Evolutionary conservation across 2,329 filamentous ascomycete genomes (phyloP).

Genomic region (Colletotrichum sp.): DNA sequence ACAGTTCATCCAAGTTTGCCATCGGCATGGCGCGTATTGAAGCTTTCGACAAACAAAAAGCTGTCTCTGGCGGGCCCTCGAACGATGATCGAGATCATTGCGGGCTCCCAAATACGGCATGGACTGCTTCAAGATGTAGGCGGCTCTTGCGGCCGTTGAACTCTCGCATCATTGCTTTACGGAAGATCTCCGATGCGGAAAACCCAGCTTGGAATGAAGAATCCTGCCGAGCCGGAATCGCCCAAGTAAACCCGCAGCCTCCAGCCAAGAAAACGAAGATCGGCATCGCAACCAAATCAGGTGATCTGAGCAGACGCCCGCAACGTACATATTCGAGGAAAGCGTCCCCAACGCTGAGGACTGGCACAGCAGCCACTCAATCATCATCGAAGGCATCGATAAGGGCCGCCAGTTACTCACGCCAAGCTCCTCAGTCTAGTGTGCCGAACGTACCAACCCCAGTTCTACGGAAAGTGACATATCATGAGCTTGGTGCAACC

Average conservation of each 20-base stretch:
- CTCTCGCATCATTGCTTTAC: constrained; percentile 44
- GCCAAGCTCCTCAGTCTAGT: not conserved
- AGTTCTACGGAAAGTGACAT: constrained; percentile 7
- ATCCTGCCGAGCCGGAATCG: not conserved
- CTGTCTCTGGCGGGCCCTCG: not conserved
- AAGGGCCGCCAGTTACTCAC: not conserved
- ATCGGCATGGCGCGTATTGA: not conserved
- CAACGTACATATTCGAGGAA: constrained; percentile 21
- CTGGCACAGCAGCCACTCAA: not conserved
- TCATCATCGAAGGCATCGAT: not conserved
- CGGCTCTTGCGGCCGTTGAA: constrained; percentile 52
- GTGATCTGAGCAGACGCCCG: constrained; percentile 23
- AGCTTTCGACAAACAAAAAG: not conserved
- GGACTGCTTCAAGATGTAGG: constrained; percentile 54
- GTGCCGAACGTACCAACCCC: constrained; percentile 9
- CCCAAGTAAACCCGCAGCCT: not conserved
- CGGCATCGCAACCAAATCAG: not conserved
- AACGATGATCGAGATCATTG: not conserved
- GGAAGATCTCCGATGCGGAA: constrained; percentile 34
- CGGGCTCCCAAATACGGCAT: constrained; percentile 23
- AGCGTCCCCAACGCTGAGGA: not conserved
- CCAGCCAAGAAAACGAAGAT: not conserved
- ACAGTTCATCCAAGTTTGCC: not conserved
- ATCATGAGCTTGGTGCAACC: not conserved
- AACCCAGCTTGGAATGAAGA: not conserved